Evolutionary conservation across 2,329 filamentous ascomycete genomes (phyloP).

Genomic region (Cercospora brassicicola): DNA sequence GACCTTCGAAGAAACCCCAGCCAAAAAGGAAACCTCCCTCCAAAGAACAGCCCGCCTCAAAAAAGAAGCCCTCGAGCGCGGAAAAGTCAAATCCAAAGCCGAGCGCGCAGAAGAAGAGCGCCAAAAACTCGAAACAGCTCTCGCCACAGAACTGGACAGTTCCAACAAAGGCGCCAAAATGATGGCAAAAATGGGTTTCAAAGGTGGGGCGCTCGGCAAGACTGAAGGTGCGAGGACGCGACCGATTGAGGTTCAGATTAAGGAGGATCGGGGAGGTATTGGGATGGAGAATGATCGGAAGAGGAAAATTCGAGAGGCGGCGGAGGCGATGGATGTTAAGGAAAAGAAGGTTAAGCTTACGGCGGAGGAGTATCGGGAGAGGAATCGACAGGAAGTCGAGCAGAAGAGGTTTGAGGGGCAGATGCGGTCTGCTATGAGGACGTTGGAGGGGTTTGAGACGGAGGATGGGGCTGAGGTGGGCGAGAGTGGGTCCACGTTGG

Average conservation of each 20-base stretch:
- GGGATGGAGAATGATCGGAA: slow-evolving; percentile 83
- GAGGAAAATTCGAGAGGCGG: slow-evolving; percentile 62
- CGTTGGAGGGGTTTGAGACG: slow-evolving; percentile 73
- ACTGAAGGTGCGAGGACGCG: slow-evolving; percentile 58
- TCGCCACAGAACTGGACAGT: slow-evolving; percentile 68
- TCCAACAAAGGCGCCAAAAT: slow-evolving; percentile 87
- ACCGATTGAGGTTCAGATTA: slow-evolving; percentile 73
- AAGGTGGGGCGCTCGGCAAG: slow-evolving; percentile 71
- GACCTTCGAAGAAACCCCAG: slow-evolving; percentile 68
- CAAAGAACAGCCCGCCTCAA: slow-evolving; percentile 58
- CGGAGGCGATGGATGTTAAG: slow-evolving; percentile 49
- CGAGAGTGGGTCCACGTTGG: neutral
- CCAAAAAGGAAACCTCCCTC: slow-evolving; percentile 60
- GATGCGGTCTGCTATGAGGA: slow-evolving; percentile 75
- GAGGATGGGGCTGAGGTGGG: slow-evolving; percentile 43
- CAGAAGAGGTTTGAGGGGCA: slow-evolving; percentile 66
- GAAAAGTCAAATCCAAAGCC: slow-evolving; percentile 72
- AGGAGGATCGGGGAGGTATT: slow-evolving; percentile 78
- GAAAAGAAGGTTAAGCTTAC: slow-evolving; percentile 64
- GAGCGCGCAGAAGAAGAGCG: slow-evolving; percentile 75
- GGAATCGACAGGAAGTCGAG: slow-evolving; percentile 70
- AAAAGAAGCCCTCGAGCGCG: slow-evolving; percentile 62
- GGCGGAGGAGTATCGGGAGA: slow-evolving; percentile 70
- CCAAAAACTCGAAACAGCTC: slow-evolving; percentile 69
- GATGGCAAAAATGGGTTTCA: slow-evolving; percentile 95